These are phyloP conservation scores for Arabidopsis hybrid DNA, from an alignment of 441 rosid genomes.

Conservation along the genomic window DNA sequence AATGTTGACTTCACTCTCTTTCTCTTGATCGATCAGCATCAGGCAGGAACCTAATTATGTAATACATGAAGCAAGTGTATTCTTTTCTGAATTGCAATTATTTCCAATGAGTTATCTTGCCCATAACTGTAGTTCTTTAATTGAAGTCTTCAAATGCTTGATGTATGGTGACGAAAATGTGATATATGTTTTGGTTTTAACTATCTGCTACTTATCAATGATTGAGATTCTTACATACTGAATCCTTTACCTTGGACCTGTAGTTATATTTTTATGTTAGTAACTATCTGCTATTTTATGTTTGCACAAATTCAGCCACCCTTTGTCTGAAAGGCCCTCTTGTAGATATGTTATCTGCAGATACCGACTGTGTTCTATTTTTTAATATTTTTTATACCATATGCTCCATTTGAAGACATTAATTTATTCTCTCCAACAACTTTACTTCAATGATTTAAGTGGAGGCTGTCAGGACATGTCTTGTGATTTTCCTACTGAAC, in stretches of 20 bases:
- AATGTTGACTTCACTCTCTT: neutral
- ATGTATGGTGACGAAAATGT: slow-evolving; percentile 19
- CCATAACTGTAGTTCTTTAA: slow-evolving; percentile 13
- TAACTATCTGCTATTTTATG: too few relatives aligned
- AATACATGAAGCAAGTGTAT: slow-evolving; percentile 10
- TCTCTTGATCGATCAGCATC: slow-evolving; percentile 12
- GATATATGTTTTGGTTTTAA: slow-evolving; percentile 16
- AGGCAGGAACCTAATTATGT: slow-evolving; percentile 32
- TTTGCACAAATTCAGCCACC: slow-evolving; percentile 16
- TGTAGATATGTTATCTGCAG: slow-evolving; percentile 21
- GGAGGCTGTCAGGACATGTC: slow-evolving; percentile 30
- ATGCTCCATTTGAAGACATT: slow-evolving; percentile 24
- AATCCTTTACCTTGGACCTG: slow-evolving; percentile 12
- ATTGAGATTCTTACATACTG: slow-evolving; percentile 24
- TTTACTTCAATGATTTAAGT: slow-evolving; percentile 32
- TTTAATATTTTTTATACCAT: neutral
- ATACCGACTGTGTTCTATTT: slow-evolving; percentile 16
- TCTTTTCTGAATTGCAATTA: slow-evolving; percentile 14
- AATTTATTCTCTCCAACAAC: slow-evolving; percentile 33
- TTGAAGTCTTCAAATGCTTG: slow-evolving; percentile 21
- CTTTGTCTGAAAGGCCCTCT: slow-evolving; percentile 12
- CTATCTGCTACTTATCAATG: slow-evolving; percentile 18
- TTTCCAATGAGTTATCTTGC: slow-evolving; percentile 3
- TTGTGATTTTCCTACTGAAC: slow-evolving; percentile 15
- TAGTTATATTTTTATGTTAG: neutral